Evolutionary conservation across 495 filamentous ascomycete species (phyloP), one percentile per base, ranked within the genome.

Genomic region (Penicillium pancosmium): DNA sequence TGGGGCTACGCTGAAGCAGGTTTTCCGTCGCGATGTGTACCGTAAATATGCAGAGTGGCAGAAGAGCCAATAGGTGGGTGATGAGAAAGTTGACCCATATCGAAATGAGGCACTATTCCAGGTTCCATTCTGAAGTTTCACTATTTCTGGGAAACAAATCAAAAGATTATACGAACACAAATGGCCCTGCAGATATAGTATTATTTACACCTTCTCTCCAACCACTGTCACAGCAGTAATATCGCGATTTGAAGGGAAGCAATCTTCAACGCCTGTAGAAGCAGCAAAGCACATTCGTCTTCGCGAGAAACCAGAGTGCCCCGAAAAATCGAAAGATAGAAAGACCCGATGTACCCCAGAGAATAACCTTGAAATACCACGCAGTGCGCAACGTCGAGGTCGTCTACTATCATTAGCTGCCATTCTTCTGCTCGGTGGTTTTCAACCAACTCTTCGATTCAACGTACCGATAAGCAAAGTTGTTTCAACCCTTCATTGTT

Each of bases 381-480:
- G 62, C 63, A 3, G 60, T 66, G 5, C 63, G 66, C 8, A 49
- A 16, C 11, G 54, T 68, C 6, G 65, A 59, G 7, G 56, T 55
- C 0, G 50, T 60, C 65, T 68, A 43, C 27, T 21, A 57, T 5
- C 3, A 43, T 43, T 50, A 44, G 5, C n/a, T 10, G 6, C 25
- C 51, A 34, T 21, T 38, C 15, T 9, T 13, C 36, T 38, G 12
- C 11, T 12, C 12, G 36, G 36, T 12, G 10, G 9, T 46, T 12
- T 46, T 12, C 25, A 18, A 2, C 23, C 5, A 31, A 44, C 1
- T 2, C 4, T 18, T 19, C 41, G 18, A n/a, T 19, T 19, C 2
- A 10, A 84, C 88, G 77, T 86, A 96, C 92, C 47, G 82, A 83
- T 66, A 95, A 84, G 49, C 91, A 91, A 68, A 97, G 88, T 33